phyloP scores from a whole-genome alignment of 208 protist species.

The Angomonas ambiguus region DNA sequence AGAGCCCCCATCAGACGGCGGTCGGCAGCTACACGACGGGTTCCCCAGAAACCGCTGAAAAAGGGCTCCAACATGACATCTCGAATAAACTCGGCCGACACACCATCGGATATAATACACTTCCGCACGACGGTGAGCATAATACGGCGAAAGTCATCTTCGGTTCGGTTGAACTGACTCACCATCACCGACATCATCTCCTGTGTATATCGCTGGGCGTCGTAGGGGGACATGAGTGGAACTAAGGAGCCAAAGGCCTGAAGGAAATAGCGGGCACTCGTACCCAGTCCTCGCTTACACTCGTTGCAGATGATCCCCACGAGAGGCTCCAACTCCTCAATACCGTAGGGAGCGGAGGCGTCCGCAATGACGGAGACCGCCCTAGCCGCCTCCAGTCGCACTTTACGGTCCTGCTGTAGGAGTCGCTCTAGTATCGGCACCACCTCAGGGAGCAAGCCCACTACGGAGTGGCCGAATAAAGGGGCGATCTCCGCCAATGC shows the following conservation, averaged over 20 bases:
- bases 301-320: conserved; percentile 96
- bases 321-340: conserved; percentile 96
- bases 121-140: conserved; percentile 98
- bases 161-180: conserved; percentile 90
- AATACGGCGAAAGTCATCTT: conserved; percentile 99
- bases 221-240: conserved; percentile 97
- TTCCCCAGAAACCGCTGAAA: conserved; percentile 94
- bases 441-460: conserved; percentile 93
- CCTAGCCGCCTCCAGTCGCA: conserved; percentile 95
- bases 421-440: conserved; percentile 96
- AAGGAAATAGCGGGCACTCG: conserved; percentile 96
- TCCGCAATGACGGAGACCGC: conserved; percentile 97
- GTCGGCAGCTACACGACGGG: conserved; percentile 96
- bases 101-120: conserved; percentile 96
- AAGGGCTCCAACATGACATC: conserved; percentile 88
- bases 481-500: conserved; percentile 97
- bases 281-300: conserved; percentile 91
- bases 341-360: conserved; percentile 96
- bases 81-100: conserved; percentile 92
- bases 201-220: conserved; percentile 95
- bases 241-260: conserved; percentile 99
- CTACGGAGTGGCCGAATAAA: conserved; percentile 96
- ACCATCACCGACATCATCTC: conserved; percentile 96
- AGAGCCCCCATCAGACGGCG: conserved; percentile 89
- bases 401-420: conserved; percentile 92